Evolutionary conservation across 2,329 filamentous ascomycete genomes (phyloP).

Genomic region (Exophiala calicioides): DNA sequence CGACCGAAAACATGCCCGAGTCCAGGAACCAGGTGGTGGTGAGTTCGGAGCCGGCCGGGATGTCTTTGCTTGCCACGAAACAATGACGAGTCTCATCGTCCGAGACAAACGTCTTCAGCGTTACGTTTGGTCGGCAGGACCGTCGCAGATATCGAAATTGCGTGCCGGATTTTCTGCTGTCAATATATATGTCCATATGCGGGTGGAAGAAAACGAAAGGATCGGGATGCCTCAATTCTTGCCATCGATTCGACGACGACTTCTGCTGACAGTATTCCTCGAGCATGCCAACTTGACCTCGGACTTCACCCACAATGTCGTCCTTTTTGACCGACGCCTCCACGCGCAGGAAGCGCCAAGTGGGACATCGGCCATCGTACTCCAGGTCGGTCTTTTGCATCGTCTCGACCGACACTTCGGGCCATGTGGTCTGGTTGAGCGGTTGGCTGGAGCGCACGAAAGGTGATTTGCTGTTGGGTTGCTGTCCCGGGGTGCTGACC

Average conservation of each 20-base stretch:
- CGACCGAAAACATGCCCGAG: conserved; percentile 26
- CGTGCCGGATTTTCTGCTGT: conserved; percentile 84
- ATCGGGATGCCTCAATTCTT: conserved; percentile 58
- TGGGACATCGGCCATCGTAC: conserved; percentile 60
- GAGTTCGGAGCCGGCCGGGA: conserved; percentile 58
- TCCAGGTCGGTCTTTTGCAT: conserved; percentile 52
- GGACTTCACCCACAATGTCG: conserved; percentile 70
- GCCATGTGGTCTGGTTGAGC: conserved; percentile 57
- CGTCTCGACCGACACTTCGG: conserved; percentile 54
- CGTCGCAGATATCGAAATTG: conserved; percentile 83
- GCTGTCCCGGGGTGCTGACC: conserved; percentile 63
- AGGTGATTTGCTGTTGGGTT: conserved; percentile 62
- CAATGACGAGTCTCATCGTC: conserved; percentile 83
- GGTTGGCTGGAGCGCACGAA: conserved; percentile 64
- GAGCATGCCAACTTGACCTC: conserved; percentile 73
- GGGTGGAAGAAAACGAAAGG: conserved; percentile 89
- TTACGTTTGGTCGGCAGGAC: conserved; percentile 89
- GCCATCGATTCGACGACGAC: conserved; percentile 62
- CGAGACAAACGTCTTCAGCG: conserved; percentile 81
- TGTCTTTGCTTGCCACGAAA: conserved; percentile 78
- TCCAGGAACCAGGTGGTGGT: conserved; percentile 53
- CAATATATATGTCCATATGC: conserved; percentile 85
- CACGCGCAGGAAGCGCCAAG: conserved; percentile 64
- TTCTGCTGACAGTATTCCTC: conserved; percentile 69
- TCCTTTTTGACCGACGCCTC: conserved; percentile 53